A percentile compares a stretch with the other conserved stretches of the same genome.
These are phyloP conservation scores for Saprolegnia parasitica DNA, from an alignment of 352 stramenopile species.

Conservation along the genomic window DNA sequence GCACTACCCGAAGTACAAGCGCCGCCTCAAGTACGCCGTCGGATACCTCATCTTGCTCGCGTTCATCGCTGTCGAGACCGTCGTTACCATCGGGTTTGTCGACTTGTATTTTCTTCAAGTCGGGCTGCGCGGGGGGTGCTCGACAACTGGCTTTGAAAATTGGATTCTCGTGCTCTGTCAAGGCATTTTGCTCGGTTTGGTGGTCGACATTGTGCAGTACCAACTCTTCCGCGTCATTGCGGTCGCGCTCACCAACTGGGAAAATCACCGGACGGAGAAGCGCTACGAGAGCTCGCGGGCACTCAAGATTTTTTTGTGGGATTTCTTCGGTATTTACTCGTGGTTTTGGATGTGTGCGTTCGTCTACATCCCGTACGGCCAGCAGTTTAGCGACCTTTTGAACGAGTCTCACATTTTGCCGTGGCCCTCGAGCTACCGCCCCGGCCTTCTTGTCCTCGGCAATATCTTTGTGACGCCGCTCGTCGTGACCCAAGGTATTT, in stretches of 20 bases:
- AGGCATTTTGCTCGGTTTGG: conserved; percentile 29
- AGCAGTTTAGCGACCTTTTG: conserved; percentile 24
- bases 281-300: conserved; percentile 26
- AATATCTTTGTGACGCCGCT: conserved; percentile 30
- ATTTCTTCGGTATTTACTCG: conserved; percentile 31
- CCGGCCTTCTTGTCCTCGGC: conserved; percentile 26
- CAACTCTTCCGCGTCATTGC: conserved; percentile 30
- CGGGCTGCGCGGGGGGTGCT: conserved; percentile 25
- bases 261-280: conserved; percentile 30
- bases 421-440: conserved; percentile 27
- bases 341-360: conserved; percentile 32
- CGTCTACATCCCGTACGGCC: conserved; percentile 30
- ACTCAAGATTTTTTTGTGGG: conserved; percentile 30
- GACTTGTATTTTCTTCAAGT: conserved; percentile 31
- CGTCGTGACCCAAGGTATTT: conserved; percentile 23
- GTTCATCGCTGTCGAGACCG: conserved; percentile 27
- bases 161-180: conserved; percentile 30
- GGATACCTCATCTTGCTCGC: conserved; percentile 27
- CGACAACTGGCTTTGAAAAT: conserved; percentile 26
- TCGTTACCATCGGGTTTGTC: conserved; percentile 30
- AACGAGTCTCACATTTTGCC: conserved; percentile 29
- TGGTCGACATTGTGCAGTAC: conserved; percentile 32
- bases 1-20: conserved; percentile 24
- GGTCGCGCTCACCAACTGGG: conserved; percentile 26
- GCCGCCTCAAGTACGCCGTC: conserved; percentile 28